Percentiles rank a stretch among this genome's conserved stretches.
Conservation (phyloP, 2,329 filamentous ascomycete species). For the Arthroderma sp. region DNA sequence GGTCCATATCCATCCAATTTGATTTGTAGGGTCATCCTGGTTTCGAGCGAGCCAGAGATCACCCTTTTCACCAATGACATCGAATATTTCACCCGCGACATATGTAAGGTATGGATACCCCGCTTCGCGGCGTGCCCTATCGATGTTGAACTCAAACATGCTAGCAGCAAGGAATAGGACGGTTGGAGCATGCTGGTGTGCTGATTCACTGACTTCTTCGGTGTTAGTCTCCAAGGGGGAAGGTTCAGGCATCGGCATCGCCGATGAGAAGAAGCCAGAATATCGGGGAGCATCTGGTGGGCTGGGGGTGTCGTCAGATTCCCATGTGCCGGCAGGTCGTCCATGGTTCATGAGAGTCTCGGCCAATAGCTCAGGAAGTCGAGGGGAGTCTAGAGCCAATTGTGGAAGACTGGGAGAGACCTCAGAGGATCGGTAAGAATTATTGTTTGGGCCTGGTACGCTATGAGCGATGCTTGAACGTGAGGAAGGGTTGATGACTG, state of each 20-base stretch:
- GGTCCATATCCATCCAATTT: conserved; percentile 97
- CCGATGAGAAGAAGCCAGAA: conserved; percentile 74
- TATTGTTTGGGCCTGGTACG: conserved; percentile 25
- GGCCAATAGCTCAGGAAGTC: conserved; percentile 28
- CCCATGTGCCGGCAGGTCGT: conserved; percentile 13
- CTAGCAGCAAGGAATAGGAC: conserved; percentile 86
- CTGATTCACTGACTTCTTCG: conserved; percentile 8
- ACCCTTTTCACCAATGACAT: conserved; percentile 90
- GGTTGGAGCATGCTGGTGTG: conserved; percentile 1
- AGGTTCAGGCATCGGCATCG: conserved; percentile 61
- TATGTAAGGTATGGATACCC: conserved; percentile 95
- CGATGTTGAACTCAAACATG: conserved; percentile 94
- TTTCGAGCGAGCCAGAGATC: conserved; percentile 97
- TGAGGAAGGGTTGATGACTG: conserved; percentile 44
- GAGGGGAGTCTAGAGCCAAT: conserved; percentile 33
- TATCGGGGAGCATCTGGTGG: conserved; percentile 40
- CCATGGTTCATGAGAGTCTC: conserved; percentile 16
- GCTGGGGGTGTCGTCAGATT: conserved; percentile 17
- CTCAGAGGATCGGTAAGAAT: conserved; percentile 8
- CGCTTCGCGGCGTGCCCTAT: conserved; percentile 77
- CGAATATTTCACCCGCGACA: conserved; percentile 84
- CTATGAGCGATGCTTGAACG: conserved; percentile 36
- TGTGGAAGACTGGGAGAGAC: conserved; percentile 29
- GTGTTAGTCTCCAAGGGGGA: conserved; percentile 7
- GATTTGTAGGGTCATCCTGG: conserved; percentile 69